A percentile compares a stretch with the other conserved stretches of the same genome.
Evolutionary conservation across 2,329 filamentous ascomycete genomes (phyloP).

Genomic region (Trichoderma simmonsii): DNA sequence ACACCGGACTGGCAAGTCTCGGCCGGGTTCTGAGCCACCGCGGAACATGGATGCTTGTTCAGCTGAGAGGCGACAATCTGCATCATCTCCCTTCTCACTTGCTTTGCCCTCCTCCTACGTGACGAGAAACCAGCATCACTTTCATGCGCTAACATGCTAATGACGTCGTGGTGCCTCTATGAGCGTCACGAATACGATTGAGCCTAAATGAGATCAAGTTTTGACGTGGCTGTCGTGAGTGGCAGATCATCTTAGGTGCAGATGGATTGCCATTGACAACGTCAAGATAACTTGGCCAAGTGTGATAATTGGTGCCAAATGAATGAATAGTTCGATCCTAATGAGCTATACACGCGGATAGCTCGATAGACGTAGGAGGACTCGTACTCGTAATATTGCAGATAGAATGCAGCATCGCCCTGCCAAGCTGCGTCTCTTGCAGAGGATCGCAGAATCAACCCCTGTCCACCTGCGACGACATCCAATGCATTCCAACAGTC

Average conservation of each 20-base stretch:
- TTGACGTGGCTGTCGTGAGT: not conserved
- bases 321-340: not conserved
- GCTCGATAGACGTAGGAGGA: not conserved
- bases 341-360: not conserved
- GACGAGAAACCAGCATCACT: not conserved
- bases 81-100: not conserved
- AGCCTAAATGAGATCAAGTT: not conserved
- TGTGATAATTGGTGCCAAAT: not conserved
- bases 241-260: not conserved
- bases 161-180: not conserved
- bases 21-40: not conserved
- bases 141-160: not conserved
- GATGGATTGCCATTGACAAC: not conserved
- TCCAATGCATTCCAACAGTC: not conserved
- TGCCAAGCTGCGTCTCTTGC: not conserved
- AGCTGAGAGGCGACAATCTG: not conserved
- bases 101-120: not conserved
- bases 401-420: not conserved
- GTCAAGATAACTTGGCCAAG: not conserved
- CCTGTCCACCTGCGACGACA: not conserved
- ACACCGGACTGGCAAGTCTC: not conserved
- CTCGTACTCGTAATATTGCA: not conserved
- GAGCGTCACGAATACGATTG: not conserved
- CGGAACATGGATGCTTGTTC: not conserved
- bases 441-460: not conserved